Base-by-base conservation (phyloP, 106 monocot genomes). In the Apostasia shenzhenica region DNA sequence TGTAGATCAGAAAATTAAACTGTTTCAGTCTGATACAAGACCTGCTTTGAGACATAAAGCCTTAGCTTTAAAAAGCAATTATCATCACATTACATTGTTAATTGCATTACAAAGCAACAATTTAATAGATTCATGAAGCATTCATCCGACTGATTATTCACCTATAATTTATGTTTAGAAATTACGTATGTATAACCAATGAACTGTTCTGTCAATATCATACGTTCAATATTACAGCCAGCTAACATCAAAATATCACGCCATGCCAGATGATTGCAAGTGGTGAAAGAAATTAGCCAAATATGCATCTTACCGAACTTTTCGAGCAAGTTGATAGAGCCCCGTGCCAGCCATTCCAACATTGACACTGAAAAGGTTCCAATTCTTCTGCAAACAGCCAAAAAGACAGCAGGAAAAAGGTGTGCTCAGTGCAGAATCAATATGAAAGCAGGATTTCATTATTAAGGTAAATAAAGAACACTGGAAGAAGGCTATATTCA, bases 311-410 rank as follows among this genome's bases (percentile, higher is more conserved):
- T 81, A 91, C 84, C 73, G 49, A 54, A 92, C 83, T 77, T 92
- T 92, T 41, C 88, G 80, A 45, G 67, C n/a, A 68, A 92, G 92
- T 68, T 92, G 88, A 74, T 85, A 92, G 46, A 88, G 13, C 39
- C 92, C 88, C 2, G 83, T 92, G 37, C 78, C 77, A 68, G 85
- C 80, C 92, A 88, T 92, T 62, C 83, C 85, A 55, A 85, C 75
- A 74, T 81, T 92, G 4, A 92, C 88, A 63, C 92, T 83, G 41
- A 83, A 83, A 48, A 92, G 88, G 66, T 92, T 92, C 88, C 82
- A 88, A 57, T 92, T 92, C 61, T 79, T 92, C 92, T 92, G 78
- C 70, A 85, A 63, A 62, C 8, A 78, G 12, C 43, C 39, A 73
- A 13, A 49, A 52, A 55, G 26, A 26, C 40, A 66, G 57, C 42